Evolutionary conservation across 495 filamentous ascomycete species (phyloP), one percentile per base, ranked within the genome.

Genomic region (Aspergillus wentii): DNA sequence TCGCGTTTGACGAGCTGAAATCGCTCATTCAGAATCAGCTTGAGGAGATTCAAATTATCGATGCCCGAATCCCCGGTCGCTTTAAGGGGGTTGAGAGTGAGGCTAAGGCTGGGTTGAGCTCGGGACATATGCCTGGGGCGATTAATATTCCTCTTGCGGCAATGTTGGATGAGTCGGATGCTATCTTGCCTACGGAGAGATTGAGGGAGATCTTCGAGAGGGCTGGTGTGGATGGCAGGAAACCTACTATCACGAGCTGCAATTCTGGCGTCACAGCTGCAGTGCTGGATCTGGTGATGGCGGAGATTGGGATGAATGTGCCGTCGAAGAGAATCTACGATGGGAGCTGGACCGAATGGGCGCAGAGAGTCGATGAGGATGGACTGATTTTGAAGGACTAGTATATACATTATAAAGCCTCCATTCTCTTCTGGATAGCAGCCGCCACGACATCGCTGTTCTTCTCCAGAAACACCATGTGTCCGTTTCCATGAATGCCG

Each of bases 381-480:
- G 30, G 21, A 6, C 13, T 53, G 15, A 35, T 49, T 17, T 32
- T n/a, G 31, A 21, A 33, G 11, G 21, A 9, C 10, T 29, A n/a
- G 14, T 4, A 5, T 29, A n/a, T 29, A 5, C n/a, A n/a, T n/a
- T n/a, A n/a, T n/a, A n/a, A n/a, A 29, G 22, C 22, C 35, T 52
- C 45, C 39, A 75, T 65, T 69, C 70, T 74, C 22, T 43, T 38
- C 30, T 64, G 48, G 11, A 78, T 32, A 17, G 57, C 36, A 7
- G 35, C 49, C 2, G 73, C 74, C 36, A 78, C 64, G 4, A 58
- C 47, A 33, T 71, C 56, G 44, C 66, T 80, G 36, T 81, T 82
- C 62, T 68, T 75, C 60, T 82, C 78, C 44, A 81, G 53, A 42
- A 78, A 78, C 35, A 72, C 59, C 51, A 81, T 63, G 52, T 81